Evolutionary conservation across 1,284 basidiomycete genomes (phyloP).

Genomic region (Schizopora paradoxa): DNA sequence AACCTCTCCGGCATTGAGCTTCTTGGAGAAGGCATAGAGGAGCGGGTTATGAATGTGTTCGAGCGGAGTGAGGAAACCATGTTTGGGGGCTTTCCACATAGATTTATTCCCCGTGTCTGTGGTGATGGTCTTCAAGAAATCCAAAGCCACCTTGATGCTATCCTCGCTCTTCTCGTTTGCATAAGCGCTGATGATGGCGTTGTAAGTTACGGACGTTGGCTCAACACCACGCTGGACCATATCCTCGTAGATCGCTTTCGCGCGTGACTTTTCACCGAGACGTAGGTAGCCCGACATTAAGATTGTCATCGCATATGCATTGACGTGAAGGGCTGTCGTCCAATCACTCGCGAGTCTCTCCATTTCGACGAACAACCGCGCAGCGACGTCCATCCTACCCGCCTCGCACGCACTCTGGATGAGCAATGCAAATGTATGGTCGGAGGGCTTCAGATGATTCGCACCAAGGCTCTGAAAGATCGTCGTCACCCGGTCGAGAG

Average conservation of each 20-base stretch:
- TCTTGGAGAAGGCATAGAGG: slow-evolving; percentile 50
- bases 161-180: slow-evolving; percentile 41
- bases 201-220: slow-evolving; percentile 70
- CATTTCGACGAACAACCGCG: slow-evolving; percentile 67
- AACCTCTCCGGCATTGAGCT: slow-evolving; percentile 46
- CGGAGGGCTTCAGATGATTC: slow-evolving; percentile 51
- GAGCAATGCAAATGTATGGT: slow-evolving; percentile 68
- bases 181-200: slow-evolving; percentile 64
- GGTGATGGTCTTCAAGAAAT: slow-evolving; percentile 53
- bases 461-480: slow-evolving; percentile 59
- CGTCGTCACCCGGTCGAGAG: slow-evolving; percentile 60
- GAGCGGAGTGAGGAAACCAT: slow-evolving; percentile 38
- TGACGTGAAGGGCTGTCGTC: slow-evolving; percentile 39
- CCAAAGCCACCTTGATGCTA: slow-evolving; percentile 51
- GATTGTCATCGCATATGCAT: slow-evolving; percentile 73
- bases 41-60: slow-evolving; percentile 62
- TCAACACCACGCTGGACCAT: slow-evolving; percentile 67
- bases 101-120: slow-evolving; percentile 30
- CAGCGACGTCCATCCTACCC: slow-evolving; percentile 61
- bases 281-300: slow-evolving; percentile 79
- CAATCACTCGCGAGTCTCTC: slow-evolving; percentile 37
- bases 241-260: slow-evolving; percentile 67
- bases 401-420: slow-evolving; percentile 84
- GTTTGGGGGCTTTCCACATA: slow-evolving; percentile 35
- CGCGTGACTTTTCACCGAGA: slow-evolving; percentile 46